Evolutionary conservation across 192 early-diverging fungal genomes (phyloP).

Genomic region (Gaertneriomyces semiglobifer): DNA sequence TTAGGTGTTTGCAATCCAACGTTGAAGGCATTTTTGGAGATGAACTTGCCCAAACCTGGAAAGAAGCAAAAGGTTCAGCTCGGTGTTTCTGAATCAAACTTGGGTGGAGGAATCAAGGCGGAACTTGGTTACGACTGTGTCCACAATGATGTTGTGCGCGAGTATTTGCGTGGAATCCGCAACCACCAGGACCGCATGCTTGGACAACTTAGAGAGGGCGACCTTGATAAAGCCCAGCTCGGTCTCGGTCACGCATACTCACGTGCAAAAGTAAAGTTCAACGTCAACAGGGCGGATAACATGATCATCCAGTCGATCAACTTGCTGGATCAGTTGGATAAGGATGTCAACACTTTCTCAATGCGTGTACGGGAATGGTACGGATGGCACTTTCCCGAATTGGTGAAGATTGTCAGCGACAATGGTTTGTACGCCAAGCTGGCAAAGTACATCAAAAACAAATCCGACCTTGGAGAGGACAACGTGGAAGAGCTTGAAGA

Average conservation of each 20-base stretch:
- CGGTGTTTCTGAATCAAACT: slow-evolving; percentile 83
- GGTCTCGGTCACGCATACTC: slow-evolving; percentile 99
- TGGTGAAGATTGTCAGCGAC: slow-evolving; percentile 93
- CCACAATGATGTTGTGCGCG: slow-evolving; percentile 76
- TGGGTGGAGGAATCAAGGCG: slow-evolving; percentile 75
- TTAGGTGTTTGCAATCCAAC: slow-evolving; percentile 80
- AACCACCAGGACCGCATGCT: slow-evolving; percentile 87
- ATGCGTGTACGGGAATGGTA: slow-evolving; percentile 98
- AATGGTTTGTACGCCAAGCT: slow-evolving; percentile 89
- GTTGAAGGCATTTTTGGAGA: slow-evolving; percentile 91
- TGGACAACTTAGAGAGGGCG: slow-evolving; percentile 84
- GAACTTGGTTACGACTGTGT: slow-evolving; percentile 74
- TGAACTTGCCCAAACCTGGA: slow-evolving; percentile 81
- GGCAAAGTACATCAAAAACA: slow-evolving; percentile 89
- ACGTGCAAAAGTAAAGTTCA: slow-evolving; percentile 99
- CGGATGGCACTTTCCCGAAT: slow-evolving; percentile 99
- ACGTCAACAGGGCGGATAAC: slow-evolving; percentile 97
- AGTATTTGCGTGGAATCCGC: slow-evolving; percentile 92
- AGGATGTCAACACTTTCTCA: slow-evolving; percentile 98
- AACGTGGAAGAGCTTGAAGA: slow-evolving; percentile 74
- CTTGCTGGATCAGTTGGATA: slow-evolving; percentile 97
- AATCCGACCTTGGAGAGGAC: slow-evolving; percentile 76
- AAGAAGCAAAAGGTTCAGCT: slow-evolving; percentile 70
- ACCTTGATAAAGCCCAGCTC: slow-evolving; percentile 89
- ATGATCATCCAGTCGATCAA: slow-evolving; percentile 76